A percentile compares a stretch with the other conserved stretches of the same genome.
phyloP scores from a whole-genome alignment of 306 rosid genomes.

The Chamaecrista fasciculata region DNA sequence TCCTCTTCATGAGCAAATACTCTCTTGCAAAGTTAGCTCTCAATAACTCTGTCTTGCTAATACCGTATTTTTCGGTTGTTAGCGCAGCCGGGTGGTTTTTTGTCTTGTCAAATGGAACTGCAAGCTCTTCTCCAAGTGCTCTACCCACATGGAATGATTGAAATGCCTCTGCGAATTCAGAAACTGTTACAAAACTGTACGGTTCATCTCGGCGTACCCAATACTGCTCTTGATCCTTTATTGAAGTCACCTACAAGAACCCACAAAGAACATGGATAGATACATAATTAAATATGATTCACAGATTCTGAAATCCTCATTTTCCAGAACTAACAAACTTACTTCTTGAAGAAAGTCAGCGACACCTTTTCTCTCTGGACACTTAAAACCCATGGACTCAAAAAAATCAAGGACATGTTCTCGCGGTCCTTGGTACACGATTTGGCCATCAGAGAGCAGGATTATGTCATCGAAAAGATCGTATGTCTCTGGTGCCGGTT shows the following conservation, averaged over 20 bases:
- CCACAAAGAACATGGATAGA: too few relatives aligned
- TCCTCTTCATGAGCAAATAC: constrained; percentile 47
- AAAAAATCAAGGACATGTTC: constrained; percentile 46
- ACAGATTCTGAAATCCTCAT: too few relatives aligned
- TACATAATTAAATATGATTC: too few relatives aligned
- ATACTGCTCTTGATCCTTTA: constrained; percentile 46
- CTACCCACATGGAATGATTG: constrained; percentile 40
- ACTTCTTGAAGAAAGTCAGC: constrained; percentile 60
- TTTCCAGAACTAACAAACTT: too few relatives aligned
- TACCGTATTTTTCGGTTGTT: constrained; percentile 35
- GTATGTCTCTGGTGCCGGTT: constrained; percentile 54
- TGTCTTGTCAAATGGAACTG: constrained; percentile 40
- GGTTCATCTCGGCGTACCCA: constrained; percentile 36
- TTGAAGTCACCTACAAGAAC: constrained; percentile 49
- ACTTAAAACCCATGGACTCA: constrained; percentile 43
- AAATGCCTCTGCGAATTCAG: constrained; percentile 47
- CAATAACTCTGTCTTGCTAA: constrained; percentile 36
- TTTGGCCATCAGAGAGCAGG: constrained; percentile 44
- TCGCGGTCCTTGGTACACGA: constrained; percentile 51
- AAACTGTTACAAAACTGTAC: constrained; percentile 36
- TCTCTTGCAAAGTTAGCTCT: constrained; percentile 50
- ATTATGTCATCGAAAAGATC: constrained; percentile 52
- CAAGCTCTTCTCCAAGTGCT: constrained; percentile 34
- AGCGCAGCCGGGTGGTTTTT: constrained; percentile 47
- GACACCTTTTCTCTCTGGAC: constrained; percentile 46